Conservation (phyloP, 176 grass and related monocot species). For the Triticum urartu region DNA sequence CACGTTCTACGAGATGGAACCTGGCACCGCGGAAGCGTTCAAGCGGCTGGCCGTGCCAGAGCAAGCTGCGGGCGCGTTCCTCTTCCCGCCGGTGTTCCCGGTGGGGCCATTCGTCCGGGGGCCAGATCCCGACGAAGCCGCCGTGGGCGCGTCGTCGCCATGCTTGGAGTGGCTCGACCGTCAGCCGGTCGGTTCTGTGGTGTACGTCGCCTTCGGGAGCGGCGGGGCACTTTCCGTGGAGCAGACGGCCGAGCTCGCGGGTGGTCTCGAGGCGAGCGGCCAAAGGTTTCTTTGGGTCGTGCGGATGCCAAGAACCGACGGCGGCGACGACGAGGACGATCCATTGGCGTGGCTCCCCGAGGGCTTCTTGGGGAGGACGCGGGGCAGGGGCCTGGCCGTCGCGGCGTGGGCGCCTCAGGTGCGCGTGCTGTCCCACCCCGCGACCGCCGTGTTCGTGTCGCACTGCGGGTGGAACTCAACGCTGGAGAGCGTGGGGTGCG, state of each 20-base stretch:
- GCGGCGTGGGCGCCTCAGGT: too few relatives aligned
- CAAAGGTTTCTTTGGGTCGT: background rate
- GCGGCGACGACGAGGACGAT: background rate
- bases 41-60: background rate
- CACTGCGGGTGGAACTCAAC: slow-evolving; percentile 86
- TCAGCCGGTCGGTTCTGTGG: background rate
- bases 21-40: background rate
- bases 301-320: background rate
- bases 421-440: slow-evolving; percentile 41
- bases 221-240: background rate
- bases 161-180: background rate
- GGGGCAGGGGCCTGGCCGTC: background rate
- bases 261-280: background rate
- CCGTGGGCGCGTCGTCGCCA: too few relatives aligned
- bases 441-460: slow-evolving; percentile 40
- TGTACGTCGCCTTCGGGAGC: background rate
- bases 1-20: background rate
- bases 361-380: background rate
- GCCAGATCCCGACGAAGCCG: background rate
- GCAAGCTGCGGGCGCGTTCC: background rate
- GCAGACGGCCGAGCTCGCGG: background rate
- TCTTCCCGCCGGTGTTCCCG: background rate
- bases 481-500: slow-evolving; percentile 38
- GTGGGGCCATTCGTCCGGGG: background rate
- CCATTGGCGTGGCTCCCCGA: background rate